Evolutionary conservation across 176 grass and related monocot genomes (phyloP), one percentile per base, ranked within the genome.

Genomic region (Avena insularis): DNA sequence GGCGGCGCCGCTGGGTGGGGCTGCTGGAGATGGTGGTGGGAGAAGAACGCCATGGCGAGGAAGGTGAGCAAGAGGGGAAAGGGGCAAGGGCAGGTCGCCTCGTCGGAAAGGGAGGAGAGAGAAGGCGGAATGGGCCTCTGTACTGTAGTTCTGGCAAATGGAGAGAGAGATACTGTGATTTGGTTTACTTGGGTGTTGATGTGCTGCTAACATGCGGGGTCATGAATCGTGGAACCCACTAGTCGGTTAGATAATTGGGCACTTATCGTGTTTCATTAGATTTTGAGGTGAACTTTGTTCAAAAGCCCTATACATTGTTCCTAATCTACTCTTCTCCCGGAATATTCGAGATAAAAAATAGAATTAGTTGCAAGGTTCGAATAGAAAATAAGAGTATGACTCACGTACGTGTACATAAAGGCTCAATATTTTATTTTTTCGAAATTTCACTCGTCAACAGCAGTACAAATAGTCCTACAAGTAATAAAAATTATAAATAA

Each of bases 1-100:
- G 74, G 87, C 15, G 88, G 76, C 57, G 73, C 71, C 57, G 80
- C 79, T 13, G 83, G 89, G 71, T 90, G 90, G 53, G 85, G 88
- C 83, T 90, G 91, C 88, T 90, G 94, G 76, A 92, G 89, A 55
- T 87, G 89, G 86, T 94, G 88, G 66, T 90, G 95, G 19, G 90
- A 91, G 83, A 97, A 94, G 88, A 94, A 97, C 67, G 92, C 92
- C 95, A 97, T 97, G 87, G 86, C 83, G 79, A 77, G 77, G 75
- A 29, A 36, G 51, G 46, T 76, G 82, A 23, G 40, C 57, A 48
- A 79, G 27, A 51, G 47, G 85, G 63, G 82, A 91, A 82, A 85
- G 49, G 59, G 50, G 53, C 51, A 59, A 59, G 29, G 80, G 54
- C 60, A 60, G 31, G 80, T 81, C 53, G 62, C 54, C 50, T 77